These are phyloP conservation scores for Auriscalpium vulgare DNA, from an alignment of 768 basidiomycete genomes.

Conservation along the genomic window DNA sequence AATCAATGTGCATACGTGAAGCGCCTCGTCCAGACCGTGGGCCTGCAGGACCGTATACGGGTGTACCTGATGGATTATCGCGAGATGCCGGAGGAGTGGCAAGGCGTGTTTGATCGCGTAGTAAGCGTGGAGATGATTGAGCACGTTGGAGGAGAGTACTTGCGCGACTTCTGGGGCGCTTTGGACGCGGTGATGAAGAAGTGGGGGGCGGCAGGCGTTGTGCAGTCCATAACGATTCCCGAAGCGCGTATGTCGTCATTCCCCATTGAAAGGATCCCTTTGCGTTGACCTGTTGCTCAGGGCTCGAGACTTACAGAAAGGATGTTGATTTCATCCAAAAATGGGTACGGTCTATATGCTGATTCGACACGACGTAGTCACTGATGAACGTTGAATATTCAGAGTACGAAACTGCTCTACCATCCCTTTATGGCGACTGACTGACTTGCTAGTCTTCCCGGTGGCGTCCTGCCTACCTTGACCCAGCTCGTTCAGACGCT, in stretches of 20 bases:
- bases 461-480: slow-evolving; percentile 12
- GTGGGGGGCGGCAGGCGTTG: slow-evolving; percentile 27
- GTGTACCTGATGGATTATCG: slow-evolving; percentile 44
- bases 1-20: slow-evolving; percentile 38
- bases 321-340: slow-evolving; percentile 6
- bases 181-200: slow-evolving; percentile 32
- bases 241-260: background rate
- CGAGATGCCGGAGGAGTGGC: slow-evolving; percentile 31
- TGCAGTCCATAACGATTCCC: slow-evolving; percentile 15
- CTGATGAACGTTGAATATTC: background rate
- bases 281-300: background rate
- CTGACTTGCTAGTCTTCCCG: slow-evolving; percentile 4
- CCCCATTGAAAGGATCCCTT: background rate
- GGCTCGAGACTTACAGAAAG: slow-evolving; percentile 28
- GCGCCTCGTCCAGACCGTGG: slow-evolving; percentile 31
- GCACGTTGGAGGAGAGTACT: slow-evolving; percentile 35
- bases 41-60: slow-evolving; percentile 29
- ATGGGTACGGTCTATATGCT: background rate
- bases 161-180: slow-evolving; percentile 29
- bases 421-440: background rate
- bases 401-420: background rate
- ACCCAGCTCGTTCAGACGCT: slow-evolving; percentile 11
- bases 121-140: slow-evolving; percentile 81
- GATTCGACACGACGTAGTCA: background rate
- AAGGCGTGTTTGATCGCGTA: slow-evolving; percentile 56